These are phyloP conservation scores for Coemansia sp. DNA, from an alignment of 192 early-diverging fungal genomes.

Conservation along the genomic window DNA sequence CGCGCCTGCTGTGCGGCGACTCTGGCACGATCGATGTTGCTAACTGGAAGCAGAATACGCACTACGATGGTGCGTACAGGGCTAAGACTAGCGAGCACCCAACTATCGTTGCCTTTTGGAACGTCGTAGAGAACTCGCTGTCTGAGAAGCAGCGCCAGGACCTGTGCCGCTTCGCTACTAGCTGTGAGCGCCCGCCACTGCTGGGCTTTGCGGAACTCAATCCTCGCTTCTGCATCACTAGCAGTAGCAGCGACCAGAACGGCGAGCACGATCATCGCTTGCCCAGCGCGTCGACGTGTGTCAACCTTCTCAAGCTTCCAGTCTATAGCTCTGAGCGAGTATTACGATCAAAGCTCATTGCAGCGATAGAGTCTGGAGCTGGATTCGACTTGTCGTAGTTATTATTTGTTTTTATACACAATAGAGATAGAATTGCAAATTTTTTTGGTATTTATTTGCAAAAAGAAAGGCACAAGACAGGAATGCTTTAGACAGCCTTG, in stretches of 20 bases:
- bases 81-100: slow-evolving; percentile 60
- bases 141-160: slow-evolving; percentile 56
- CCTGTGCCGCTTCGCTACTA: slow-evolving; percentile 89
- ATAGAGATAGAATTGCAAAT: not conserved
- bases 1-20: slow-evolving; percentile 84
- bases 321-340: slow-evolving; percentile 64
- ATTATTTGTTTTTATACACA: not conserved
- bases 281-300: slow-evolving; percentile 81
- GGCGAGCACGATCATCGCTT: slow-evolving; percentile 67
- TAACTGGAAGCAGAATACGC: slow-evolving; percentile 76
- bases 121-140: slow-evolving; percentile 58
- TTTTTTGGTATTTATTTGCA: slow-evolving; percentile 4
- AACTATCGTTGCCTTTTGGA: slow-evolving; percentile 80
- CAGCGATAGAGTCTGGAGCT: slow-evolving; percentile 84
- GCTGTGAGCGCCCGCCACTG: slow-evolving; percentile 87
- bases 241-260: slow-evolving; percentile 27
- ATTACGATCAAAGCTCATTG: slow-evolving; percentile 73
- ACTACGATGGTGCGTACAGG: slow-evolving; percentile 73
- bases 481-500: slow-evolving; percentile 7
- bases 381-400: slow-evolving; percentile 77
- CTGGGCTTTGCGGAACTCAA: slow-evolving; percentile 78
- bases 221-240: slow-evolving; percentile 45
- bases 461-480: not conserved
- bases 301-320: slow-evolving; percentile 93
- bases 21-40: slow-evolving; percentile 74